Conservation (phyloP, 2,329 filamentous ascomycete species). For the Fusarium xylarioides region DNA sequence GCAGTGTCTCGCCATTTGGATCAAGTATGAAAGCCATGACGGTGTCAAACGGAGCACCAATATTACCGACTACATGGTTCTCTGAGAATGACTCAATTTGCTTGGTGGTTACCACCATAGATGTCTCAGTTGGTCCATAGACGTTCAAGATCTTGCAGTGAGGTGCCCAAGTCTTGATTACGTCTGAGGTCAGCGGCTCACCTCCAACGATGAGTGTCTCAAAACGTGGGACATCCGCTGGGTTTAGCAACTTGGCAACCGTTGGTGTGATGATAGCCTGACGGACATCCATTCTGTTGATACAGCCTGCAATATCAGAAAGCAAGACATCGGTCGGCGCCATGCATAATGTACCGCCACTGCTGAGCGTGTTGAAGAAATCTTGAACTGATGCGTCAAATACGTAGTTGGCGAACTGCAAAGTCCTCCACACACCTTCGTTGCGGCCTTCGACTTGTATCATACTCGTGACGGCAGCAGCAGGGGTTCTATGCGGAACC, state of each 20-base stretch:
- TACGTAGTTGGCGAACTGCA: background rate
- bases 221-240: background rate
- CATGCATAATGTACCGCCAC: background rate
- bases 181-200: background rate
- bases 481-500: background rate
- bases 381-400: background rate
- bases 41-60: background rate
- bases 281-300: background rate
- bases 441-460: background rate
- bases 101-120: background rate
- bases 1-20: background rate
- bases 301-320: background rate
- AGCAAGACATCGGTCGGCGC: background rate
- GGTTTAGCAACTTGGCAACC: background rate
- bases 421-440: background rate
- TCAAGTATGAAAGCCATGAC: background rate
- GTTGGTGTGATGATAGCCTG: constrained; percentile 3
- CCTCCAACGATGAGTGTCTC: background rate
- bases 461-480: background rate
- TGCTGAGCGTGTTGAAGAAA: background rate
- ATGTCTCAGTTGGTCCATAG: background rate
- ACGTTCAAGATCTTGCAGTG: background rate
- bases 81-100: background rate
- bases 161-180: background rate
- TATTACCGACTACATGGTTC: background rate